Evolutionary conservation across 768 basidiomycete species (phyloP).

Genomic region (Tricholoma sp.): DNA sequence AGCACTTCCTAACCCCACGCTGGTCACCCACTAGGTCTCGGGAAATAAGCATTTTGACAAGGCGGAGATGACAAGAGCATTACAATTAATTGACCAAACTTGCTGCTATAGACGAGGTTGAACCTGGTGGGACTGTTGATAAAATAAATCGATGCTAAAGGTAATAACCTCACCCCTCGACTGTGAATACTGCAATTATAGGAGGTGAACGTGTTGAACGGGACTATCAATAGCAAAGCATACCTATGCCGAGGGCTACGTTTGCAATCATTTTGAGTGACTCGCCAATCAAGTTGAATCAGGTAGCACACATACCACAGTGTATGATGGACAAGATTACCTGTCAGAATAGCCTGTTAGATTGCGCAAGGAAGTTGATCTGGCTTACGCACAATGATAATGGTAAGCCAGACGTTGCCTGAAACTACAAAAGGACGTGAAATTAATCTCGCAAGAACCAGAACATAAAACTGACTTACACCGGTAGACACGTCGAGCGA

Average conservation of each 20-base stretch:
- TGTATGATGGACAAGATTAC: conserved; percentile 35
- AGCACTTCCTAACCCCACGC: conserved; percentile 40
- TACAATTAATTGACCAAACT: conserved; percentile 33
- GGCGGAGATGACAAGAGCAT: conserved; percentile 5
- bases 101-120: conserved; percentile 24
- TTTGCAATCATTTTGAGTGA: not conserved
- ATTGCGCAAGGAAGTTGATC: not conserved
- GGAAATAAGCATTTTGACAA: conserved; percentile 26
- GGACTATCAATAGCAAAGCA: conserved; percentile 7
- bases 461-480: conserved; percentile 23
- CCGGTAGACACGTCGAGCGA: conserved; percentile 47
- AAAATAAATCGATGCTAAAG: not conserved
- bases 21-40: conserved; percentile 40
- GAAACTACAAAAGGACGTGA: conserved; percentile 31
- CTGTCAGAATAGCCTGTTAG: conserved; percentile 15
- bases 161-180: conserved; percentile 30
- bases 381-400: conserved; percentile 33
- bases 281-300: too few relatives aligned
- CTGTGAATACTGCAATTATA: conserved; percentile 36
- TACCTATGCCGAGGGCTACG: conserved; percentile 37
- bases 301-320: conserved; percentile 30
- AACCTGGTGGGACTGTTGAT: conserved; percentile 21
- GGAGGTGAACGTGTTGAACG: conserved; percentile 1
- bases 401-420: conserved; percentile 33
- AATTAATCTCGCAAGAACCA: not conserved